phyloP scores from a whole-genome alignment of 1,284 basidiomycete genomes.

The Trichosporon inkin region DNA sequence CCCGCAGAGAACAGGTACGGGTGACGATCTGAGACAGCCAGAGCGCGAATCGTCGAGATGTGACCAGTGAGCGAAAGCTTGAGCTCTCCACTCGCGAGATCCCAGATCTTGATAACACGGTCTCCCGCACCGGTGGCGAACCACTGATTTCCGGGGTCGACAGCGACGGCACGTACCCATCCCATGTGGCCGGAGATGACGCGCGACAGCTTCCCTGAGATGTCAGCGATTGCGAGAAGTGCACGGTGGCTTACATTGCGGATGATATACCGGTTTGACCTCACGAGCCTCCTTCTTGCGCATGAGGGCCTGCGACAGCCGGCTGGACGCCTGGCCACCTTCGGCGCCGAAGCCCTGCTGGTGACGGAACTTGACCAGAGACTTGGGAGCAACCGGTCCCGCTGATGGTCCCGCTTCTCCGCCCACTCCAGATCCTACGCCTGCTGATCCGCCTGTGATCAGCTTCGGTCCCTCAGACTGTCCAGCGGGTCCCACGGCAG shows the following conservation, averaged over 20 bases:
- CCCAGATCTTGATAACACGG: slow-evolving; percentile 99
- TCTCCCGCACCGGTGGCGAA: slow-evolving; percentile 97
- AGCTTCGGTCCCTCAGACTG: slow-evolving; percentile 19
- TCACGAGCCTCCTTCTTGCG: slow-evolving; percentile 86
- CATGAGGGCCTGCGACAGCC: slow-evolving; percentile 77
- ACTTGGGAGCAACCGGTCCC: slow-evolving; percentile 25
- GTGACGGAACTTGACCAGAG: slow-evolving; percentile 49
- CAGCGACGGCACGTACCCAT: slow-evolving; percentile 94
- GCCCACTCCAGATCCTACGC: background rate
- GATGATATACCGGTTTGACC: slow-evolving; percentile 90
- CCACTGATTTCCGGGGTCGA: slow-evolving; percentile 98
- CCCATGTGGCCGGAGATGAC: slow-evolving; percentile 98
- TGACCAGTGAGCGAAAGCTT: slow-evolving; percentile 95
- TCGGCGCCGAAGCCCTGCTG: slow-evolving; percentile 50
- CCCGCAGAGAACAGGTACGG: slow-evolving; percentile 97
- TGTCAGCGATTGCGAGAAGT: slow-evolving; percentile 40
- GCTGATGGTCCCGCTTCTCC: background rate
- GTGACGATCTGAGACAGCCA: slow-evolving; percentile 87
- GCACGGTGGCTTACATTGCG: slow-evolving; percentile 58
- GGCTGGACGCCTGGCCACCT: slow-evolving; percentile 51
- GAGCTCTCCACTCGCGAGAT: slow-evolving; percentile 89
- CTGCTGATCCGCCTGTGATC: slow-evolving; percentile 8
- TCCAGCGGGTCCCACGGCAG: slow-evolving; percentile 62
- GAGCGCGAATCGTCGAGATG: slow-evolving; percentile 90
- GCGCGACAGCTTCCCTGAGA: slow-evolving; percentile 67